These are phyloP conservation scores for Boletus smithii DNA, from an alignment of 1,284 basidiomycete genomes.

Conservation along the genomic window DNA sequence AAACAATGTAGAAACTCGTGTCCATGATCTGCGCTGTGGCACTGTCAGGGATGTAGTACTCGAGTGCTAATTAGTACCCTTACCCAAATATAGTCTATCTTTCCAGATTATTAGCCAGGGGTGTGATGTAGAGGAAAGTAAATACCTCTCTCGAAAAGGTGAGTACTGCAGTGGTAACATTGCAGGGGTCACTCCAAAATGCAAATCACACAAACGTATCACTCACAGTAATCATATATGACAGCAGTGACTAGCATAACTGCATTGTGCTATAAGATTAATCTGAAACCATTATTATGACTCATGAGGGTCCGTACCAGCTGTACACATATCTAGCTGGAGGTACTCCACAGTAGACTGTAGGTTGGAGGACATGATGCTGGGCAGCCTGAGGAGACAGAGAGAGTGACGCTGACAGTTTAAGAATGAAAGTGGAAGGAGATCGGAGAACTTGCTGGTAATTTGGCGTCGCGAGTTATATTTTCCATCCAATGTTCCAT, in stretches of 20 bases:
- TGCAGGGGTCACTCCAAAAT: background rate
- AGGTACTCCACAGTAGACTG: background rate
- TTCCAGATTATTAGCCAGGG: background rate
- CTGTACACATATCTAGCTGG: background rate
- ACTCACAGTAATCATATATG: background rate
- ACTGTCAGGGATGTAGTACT: background rate
- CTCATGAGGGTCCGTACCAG: no score
- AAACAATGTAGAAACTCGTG: background rate
- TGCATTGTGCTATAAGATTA: background rate
- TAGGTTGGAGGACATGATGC: constrained; percentile 5
- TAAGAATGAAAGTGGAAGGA: no score
- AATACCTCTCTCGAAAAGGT: background rate
- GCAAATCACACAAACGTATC: background rate
- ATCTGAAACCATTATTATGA: no score
- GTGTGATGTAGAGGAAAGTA: background rate
- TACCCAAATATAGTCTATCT: constrained; percentile 1
- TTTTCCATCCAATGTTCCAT: no score
- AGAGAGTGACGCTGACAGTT: no score
- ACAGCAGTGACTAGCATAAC: background rate
- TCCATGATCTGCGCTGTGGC: background rate
- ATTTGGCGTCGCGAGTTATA: no score
- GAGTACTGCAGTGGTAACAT: background rate
- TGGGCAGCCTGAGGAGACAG: no score
- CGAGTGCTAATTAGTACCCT: background rate
- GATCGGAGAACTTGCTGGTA: no score